These are phyloP conservation scores for Hypoxylon sp. DNA, from an alignment of 2,329 filamentous ascomycete genomes.

Conservation along the genomic window DNA sequence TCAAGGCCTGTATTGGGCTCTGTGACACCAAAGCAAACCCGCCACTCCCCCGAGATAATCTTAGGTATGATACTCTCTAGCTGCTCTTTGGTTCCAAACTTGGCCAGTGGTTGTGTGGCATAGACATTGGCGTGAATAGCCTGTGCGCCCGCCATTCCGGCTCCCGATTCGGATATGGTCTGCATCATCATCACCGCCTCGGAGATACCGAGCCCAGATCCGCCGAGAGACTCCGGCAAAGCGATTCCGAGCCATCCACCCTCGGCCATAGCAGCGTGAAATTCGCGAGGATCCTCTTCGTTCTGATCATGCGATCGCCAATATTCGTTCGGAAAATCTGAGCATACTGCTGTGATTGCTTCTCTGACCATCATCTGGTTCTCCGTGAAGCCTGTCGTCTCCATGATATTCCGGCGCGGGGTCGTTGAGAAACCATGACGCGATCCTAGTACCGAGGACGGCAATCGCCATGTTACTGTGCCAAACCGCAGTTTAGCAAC, in stretches of 20 bases:
- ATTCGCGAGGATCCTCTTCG: conserved; percentile 75
- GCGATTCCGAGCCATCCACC: conserved; percentile 86
- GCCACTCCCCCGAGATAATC: conserved; percentile 75
- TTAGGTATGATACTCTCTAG: conserved; percentile 70
- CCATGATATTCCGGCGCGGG: conserved; percentile 64
- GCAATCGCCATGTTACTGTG: neutral
- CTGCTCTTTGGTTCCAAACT: conserved; percentile 74
- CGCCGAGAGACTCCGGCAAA: conserved; percentile 76
- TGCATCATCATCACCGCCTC: conserved; percentile 91
- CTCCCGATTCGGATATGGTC: conserved; percentile 79
- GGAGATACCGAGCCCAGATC: conserved; percentile 77
- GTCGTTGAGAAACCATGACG: conserved; percentile 50
- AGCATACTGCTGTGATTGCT: conserved; percentile 72
- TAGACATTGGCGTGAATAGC: conserved; percentile 74
- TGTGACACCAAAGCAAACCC: conserved; percentile 85
- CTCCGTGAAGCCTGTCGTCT: conserved; percentile 75
- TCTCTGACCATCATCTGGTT: conserved; percentile 77
- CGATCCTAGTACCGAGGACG: neutral
- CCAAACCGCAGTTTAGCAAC: neutral
- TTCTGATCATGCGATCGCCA: conserved; percentile 78
- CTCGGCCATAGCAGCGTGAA: conserved; percentile 77
- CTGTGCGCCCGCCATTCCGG: conserved; percentile 77
- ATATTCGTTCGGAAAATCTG: conserved; percentile 76
- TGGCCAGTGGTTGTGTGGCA: conserved; percentile 77
- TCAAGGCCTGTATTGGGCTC: conserved; percentile 84